Base-by-base conservation (phyloP, 768 basidiomycete genomes). In the Trametes meyenii region DNA sequence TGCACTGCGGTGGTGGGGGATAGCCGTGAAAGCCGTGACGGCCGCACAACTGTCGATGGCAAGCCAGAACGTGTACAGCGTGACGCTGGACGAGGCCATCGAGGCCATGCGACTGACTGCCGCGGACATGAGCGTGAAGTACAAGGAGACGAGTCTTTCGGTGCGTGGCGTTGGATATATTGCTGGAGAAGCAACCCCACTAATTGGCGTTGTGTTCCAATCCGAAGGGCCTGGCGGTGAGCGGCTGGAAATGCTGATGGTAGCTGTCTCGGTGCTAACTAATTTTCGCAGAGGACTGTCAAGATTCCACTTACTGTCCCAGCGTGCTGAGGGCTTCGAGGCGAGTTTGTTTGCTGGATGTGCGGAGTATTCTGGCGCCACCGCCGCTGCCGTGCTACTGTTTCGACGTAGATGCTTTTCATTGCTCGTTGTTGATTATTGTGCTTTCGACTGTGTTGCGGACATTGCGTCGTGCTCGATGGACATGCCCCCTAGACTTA, bases 21-120 rank as follows among this genome's bases (percentile, higher is more conserved):
- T 36, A 90, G 94, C 94, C 56, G 93, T 96, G 53, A 96, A 96
- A 74, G 94, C 93, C 3, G 83, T 96, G 46, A 95, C 94, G 19
- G 95, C 96, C 12, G 95, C 95, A 19, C 96, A 98, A 71, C 81
- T 98, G 5, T 93, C 96, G 8, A 89, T 97, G 84, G 94, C 95
- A 10, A 92, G 92, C 62, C 85, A 92, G 69, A 95, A 92, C 0
- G 81, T 91, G 14, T 94, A 94, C 68, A 85, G 87, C 36, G 94
- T 96, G 38, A 89, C 88, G 0, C 80, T 98, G 19, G 96, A 98
- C 71, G 94, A 97, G 73, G 96, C 95, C 2, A 97, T 98, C 57
- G 92, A 94, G 73, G 94, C 95, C 4, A 96, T 96, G 93, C 81
- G 92, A 23, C 72, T 96, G 50, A 97, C 94, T 6, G 95, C 96